These are phyloP conservation scores for Penicillium sp. DNA, from an alignment of 2,329 filamentous ascomycete genomes.

Conservation along the genomic window DNA sequence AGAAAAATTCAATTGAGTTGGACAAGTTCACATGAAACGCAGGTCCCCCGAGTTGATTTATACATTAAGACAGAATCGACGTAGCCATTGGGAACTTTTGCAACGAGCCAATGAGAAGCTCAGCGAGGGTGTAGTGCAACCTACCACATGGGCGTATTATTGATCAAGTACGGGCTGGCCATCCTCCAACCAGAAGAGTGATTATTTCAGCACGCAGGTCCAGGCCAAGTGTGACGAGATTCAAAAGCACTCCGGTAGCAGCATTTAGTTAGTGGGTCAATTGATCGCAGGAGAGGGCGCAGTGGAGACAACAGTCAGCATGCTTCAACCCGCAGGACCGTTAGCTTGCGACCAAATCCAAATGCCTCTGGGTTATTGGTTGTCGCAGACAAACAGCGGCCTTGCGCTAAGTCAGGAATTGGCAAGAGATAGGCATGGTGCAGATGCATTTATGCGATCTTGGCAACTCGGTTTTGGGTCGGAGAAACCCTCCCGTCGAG, in stretches of 20 bases:
- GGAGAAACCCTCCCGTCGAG: neutral
- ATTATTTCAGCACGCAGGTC: conserved; percentile 17
- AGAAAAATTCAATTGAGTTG: neutral
- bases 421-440: neutral
- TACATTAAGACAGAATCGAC: neutral
- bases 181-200: conserved; percentile 14
- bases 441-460: neutral
- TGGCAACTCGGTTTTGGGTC: neutral
- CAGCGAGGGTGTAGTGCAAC: neutral
- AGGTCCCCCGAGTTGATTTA: neutral
- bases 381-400: neutral
- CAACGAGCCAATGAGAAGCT: conserved; percentile 8
- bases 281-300: neutral
- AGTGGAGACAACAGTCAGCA: neutral
- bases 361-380: neutral
- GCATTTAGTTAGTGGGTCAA: neutral
- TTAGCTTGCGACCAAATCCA: neutral
- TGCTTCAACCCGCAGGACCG: neutral
- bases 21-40: neutral
- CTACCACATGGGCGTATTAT: neutral
- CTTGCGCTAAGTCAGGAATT: neutral
- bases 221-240: conserved; percentile 10
- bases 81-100: neutral
- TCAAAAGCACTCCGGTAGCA: conserved; percentile 1
- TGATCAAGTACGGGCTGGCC: conserved; percentile 3